These are phyloP conservation scores for Echium plantagineum DNA, from an alignment of 257 asterid species.

Conservation along the genomic window DNA sequence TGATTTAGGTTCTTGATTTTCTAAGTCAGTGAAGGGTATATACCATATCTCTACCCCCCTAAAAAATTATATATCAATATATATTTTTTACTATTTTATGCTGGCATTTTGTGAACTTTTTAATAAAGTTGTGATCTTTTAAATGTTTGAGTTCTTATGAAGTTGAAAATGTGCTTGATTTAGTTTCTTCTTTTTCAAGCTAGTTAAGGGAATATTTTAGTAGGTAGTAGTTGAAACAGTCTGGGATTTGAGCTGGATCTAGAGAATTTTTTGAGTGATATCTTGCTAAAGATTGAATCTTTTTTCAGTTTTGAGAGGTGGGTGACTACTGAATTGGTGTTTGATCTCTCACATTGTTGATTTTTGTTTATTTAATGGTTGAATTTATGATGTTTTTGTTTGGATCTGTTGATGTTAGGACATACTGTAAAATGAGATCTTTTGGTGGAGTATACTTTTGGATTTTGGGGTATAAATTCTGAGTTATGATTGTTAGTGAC, in stretches of 20 bases:
- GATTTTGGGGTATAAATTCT: conserved; percentile 2
- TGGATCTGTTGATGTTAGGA: conserved; percentile 24
- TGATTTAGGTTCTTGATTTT: not conserved
- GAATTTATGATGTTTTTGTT: not conserved
- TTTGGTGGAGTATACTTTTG: not conserved
- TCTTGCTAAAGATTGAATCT: conserved; percentile 6
- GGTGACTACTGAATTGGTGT: not conserved
- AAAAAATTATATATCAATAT: no score
- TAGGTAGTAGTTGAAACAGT: not conserved
- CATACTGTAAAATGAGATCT: conserved; percentile 5
- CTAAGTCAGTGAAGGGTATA: conserved; percentile 3
- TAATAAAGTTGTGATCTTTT: no score
- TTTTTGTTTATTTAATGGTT: conserved; percentile 1
- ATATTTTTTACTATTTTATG: no score
- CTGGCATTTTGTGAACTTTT: no score
- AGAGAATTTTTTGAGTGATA: conserved; percentile 13
- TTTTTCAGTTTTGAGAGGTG: conserved; percentile 1
- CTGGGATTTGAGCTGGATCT: conserved; percentile 13
- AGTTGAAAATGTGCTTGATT: no score
- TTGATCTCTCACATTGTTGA: conserved; percentile 15
- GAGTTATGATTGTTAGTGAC: no score
- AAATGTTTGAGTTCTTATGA: no score
- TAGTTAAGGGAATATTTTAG: no score
- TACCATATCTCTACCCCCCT: no score
- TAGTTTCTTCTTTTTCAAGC: no score